Percentiles rank a stretch among this genome's conserved stretches.
Conservation (phyloP, 1,284 basidiomycete genomes). For the Ustilago sp. region DNA sequence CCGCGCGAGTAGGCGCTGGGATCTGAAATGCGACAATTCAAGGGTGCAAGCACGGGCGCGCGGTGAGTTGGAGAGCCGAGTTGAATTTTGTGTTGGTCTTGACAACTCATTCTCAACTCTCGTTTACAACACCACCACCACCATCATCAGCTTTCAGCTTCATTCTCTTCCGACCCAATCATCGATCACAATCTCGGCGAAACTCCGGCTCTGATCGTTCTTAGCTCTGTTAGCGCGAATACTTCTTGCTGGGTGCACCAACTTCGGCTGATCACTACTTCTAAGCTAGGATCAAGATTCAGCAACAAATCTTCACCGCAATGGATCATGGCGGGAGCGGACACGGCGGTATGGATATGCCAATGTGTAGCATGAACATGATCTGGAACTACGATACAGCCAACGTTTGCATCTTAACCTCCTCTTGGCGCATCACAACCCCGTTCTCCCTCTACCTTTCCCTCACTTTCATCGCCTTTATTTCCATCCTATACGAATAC, state of each 20-base stretch:
- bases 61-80: background rate
- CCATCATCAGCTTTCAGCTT: background rate
- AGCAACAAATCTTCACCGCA: background rate
- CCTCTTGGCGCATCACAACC: constrained; percentile 37
- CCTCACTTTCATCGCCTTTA: constrained; percentile 17
- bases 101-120: background rate
- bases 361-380: constrained; percentile 46
- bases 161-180: too few relatives aligned
- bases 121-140: background rate
- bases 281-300: too few relatives aligned
- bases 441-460: constrained; percentile 31
- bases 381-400: constrained; percentile 45
- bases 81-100: background rate
- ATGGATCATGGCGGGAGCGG: constrained; percentile 22
- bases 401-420: constrained; percentile 38
- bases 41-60: background rate
- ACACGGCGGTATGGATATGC: constrained; percentile 17
- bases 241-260: too few relatives aligned
- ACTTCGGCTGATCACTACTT: too few relatives aligned
- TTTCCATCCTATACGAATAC: constrained; percentile 30
- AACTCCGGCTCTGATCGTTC: too few relatives aligned
- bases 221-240: too few relatives aligned
- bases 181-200: too few relatives aligned
- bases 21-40: background rate
- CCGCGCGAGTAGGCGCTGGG: too few relatives aligned